Conservation (phyloP, 1,284 basidiomycete species). For the Caloboletus firmus region DNA sequence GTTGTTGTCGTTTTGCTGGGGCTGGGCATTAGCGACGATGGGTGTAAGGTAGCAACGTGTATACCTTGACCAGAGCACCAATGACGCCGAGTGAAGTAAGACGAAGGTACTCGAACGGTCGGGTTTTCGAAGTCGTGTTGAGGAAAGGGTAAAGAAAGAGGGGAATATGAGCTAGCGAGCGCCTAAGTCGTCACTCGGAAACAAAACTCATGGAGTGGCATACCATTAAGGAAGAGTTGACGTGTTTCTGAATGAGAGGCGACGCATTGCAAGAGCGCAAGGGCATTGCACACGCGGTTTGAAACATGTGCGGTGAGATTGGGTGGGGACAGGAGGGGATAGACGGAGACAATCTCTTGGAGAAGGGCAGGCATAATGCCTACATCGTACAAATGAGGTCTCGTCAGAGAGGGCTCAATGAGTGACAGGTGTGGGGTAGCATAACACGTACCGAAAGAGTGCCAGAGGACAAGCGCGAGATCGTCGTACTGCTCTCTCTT, state of each 20-base stretch:
- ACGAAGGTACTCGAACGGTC: slow-evolving; percentile 98
- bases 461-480: slow-evolving; percentile 96
- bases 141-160: slow-evolving; percentile 99
- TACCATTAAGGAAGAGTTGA: slow-evolving; percentile 88
- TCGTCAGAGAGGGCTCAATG: slow-evolving; percentile 1
- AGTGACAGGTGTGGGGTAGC: neutral
- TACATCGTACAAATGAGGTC: slow-evolving; percentile 32
- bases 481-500: slow-evolving; percentile 99
- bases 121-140: slow-evolving; percentile 98
- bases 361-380: slow-evolving; percentile 98
- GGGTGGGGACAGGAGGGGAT: slow-evolving; percentile 93
- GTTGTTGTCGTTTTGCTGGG: slow-evolving; percentile 96
- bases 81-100: slow-evolving; percentile 98
- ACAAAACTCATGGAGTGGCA: slow-evolving; percentile 17
- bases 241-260: slow-evolving; percentile 94
- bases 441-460: slow-evolving; percentile 85
- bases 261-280: slow-evolving; percentile 96
- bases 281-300: slow-evolving; percentile 99
- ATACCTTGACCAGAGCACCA: slow-evolving; percentile 93
- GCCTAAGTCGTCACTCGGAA: neutral
- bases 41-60: slow-evolving; percentile 6
- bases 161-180: slow-evolving; percentile 87
- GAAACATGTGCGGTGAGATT: slow-evolving; percentile 97
- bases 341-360: slow-evolving; percentile 98
- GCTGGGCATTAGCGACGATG: slow-evolving; percentile 3